Percentiles rank a stretch among this genome's conserved stretches.
Conservation (phyloP, 306 rosid genomes). For the Cicer pinnatifidum region DNA sequence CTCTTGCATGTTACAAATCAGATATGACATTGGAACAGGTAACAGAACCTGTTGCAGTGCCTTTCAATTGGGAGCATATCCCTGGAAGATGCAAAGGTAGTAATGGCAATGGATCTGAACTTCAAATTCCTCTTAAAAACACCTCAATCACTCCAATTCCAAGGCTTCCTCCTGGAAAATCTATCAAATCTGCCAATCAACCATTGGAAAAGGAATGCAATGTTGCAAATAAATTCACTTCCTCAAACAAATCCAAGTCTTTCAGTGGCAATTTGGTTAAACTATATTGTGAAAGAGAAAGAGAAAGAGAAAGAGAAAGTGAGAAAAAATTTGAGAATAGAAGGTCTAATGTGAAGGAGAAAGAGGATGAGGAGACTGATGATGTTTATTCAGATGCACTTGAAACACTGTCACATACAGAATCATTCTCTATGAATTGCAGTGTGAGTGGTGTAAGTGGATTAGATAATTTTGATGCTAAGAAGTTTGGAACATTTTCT, state of each 20-base stretch:
- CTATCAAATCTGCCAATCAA: slow-evolving; percentile 42
- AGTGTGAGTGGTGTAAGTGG: slow-evolving; percentile 75
- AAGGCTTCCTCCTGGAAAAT: slow-evolving; percentile 70
- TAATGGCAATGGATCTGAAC: slow-evolving; percentile 46
- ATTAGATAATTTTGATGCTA: slow-evolving; percentile 50
- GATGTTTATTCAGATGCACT: slow-evolving; percentile 76
- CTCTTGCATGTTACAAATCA: slow-evolving; percentile 53
- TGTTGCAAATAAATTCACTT: slow-evolving; percentile 37
- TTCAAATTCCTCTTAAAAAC: slow-evolving; percentile 44
- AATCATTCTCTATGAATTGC: slow-evolving; percentile 73
- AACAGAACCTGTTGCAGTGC: slow-evolving; percentile 82
- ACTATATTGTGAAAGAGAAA: slow-evolving; percentile 46
- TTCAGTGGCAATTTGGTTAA: slow-evolving; percentile 38
- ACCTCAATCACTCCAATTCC: slow-evolving; percentile 63
- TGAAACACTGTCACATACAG: slow-evolving; percentile 59
- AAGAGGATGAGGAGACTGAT: slow-evolving; percentile 39
- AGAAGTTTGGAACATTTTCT: slow-evolving; percentile 60
- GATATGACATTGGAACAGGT: slow-evolving; percentile 59
- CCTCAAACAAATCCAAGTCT: slow-evolving; percentile 47
- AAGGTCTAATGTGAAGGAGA: slow-evolving; percentile 46
- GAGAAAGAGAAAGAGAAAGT: slow-evolving; percentile 40
- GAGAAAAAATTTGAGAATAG: slow-evolving; percentile 47
- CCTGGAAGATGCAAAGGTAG: slow-evolving; percentile 77
- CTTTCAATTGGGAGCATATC: slow-evolving; percentile 91
- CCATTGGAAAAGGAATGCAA: slow-evolving; percentile 48